Conservation (phyloP, 257 asterid species). For the Asclepias syriaca region DNA sequence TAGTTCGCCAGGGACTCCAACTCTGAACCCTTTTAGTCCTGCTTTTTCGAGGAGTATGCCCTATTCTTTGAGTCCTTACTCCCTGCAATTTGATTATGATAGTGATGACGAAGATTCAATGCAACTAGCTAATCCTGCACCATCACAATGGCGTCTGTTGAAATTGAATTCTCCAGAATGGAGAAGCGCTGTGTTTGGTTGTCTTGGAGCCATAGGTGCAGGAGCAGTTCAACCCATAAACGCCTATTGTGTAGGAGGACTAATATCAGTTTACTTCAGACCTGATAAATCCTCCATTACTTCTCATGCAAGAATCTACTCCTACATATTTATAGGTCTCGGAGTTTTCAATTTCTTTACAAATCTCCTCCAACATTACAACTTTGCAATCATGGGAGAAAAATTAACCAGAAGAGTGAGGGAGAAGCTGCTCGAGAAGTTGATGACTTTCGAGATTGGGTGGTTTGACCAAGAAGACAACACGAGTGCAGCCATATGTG, state of each 20-base stretch:
- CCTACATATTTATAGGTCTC: slow-evolving; percentile 34
- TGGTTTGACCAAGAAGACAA: slow-evolving; percentile 72
- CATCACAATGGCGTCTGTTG: slow-evolving; percentile 61
- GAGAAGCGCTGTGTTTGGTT: slow-evolving; percentile 54
- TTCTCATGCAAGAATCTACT: slow-evolving; percentile 38
- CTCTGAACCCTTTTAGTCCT: slow-evolving; percentile 60
- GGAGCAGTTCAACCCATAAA: slow-evolving; percentile 64
- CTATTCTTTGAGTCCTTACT: slow-evolving; percentile 57
- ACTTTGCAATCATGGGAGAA: slow-evolving; percentile 72
- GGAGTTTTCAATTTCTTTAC: slow-evolving; percentile 48
- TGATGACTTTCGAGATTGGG: slow-evolving; percentile 61
- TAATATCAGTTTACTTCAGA: slow-evolving; percentile 49
- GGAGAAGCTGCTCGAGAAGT: slow-evolving; percentile 40
- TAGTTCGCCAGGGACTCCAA: slow-evolving; percentile 58
- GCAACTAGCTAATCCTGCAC: slow-evolving; percentile 31
- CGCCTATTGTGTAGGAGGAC: slow-evolving; percentile 59
- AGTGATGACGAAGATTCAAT: slow-evolving; percentile 39
- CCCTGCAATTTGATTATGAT: slow-evolving; percentile 58
- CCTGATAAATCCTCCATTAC: slow-evolving; percentile 32
- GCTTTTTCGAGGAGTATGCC: slow-evolving; percentile 56
- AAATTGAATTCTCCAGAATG: slow-evolving; percentile 67
- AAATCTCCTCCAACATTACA: slow-evolving; percentile 64
- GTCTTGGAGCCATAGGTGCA: slow-evolving; percentile 53
- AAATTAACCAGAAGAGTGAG: slow-evolving; percentile 54
- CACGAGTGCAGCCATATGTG: slow-evolving; percentile 54